Conservation (phyloP, 768 basidiomycete genomes). For the Crassisporium funariophilum region DNA sequence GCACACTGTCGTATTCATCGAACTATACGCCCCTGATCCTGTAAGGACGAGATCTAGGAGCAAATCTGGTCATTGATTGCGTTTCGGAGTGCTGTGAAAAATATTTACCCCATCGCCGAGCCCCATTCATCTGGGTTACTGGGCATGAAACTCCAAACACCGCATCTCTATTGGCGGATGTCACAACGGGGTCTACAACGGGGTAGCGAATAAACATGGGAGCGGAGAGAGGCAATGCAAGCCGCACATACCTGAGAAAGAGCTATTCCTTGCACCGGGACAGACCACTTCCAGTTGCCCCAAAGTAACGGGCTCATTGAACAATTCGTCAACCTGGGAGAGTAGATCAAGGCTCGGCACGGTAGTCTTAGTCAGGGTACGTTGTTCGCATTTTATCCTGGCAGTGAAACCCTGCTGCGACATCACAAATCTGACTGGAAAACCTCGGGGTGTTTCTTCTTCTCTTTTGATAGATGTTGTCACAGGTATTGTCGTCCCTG, state of each 20-base stretch:
- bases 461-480: conserved; percentile 8
- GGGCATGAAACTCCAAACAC: conserved; percentile 18
- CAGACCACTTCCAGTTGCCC: conserved; percentile 17
- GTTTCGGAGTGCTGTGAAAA: background rate
- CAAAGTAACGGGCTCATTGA: conserved; percentile 14
- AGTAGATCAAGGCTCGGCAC: conserved; percentile 13
- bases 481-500: conserved; percentile 15
- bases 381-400: conserved; percentile 16
- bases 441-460: conserved; percentile 8
- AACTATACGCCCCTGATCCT: conserved; percentile 17
- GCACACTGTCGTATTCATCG: conserved; percentile 19
- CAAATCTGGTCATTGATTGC: background rate
- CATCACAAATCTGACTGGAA: conserved; percentile 19
- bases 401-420: conserved; percentile 26
- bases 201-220: background rate
- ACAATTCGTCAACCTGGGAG: conserved; percentile 5
- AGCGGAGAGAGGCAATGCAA: background rate
- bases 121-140: conserved; percentile 9
- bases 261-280: background rate
- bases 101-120: conserved; percentile 15
- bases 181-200: conserved; percentile 10
- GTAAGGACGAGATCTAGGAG: conserved; percentile 18
- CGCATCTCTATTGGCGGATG: conserved; percentile 18
- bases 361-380: conserved; percentile 11
- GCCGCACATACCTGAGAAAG: conserved; percentile 8